phyloP scores from a whole-genome alignment of 2,329 filamentous ascomycete genomes.

The Colletotrichum magnum region DNA sequence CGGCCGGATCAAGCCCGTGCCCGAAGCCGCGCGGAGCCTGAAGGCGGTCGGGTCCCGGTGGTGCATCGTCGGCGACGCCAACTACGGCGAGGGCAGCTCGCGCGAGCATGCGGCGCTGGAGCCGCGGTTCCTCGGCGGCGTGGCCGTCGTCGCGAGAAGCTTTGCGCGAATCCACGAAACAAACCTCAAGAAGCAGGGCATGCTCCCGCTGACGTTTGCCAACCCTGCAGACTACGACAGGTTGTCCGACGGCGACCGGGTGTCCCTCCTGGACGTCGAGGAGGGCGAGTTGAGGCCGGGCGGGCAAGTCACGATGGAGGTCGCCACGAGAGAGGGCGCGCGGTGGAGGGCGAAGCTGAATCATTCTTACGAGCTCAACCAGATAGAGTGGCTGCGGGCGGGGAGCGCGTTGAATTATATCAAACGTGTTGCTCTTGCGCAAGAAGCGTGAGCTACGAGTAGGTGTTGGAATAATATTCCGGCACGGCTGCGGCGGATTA shows the following conservation, averaged over 20 bases:
- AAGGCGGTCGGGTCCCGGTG: conserved; percentile 44
- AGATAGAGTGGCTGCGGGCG: conserved; percentile 50
- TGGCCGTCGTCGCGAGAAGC: conserved; percentile 84
- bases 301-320: conserved; percentile 48
- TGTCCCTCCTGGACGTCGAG: conserved; percentile 34
- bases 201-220: conserved; percentile 73
- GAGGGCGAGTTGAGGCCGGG: conserved; percentile 45
- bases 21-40: conserved; percentile 46
- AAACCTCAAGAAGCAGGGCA: conserved; percentile 88
- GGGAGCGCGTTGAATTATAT: conserved; percentile 54
- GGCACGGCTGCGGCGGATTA: no score
- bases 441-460: neutral
- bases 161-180: conserved; percentile 95
- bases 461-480: no score
- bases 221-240: conserved; percentile 83
- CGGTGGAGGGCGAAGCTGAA: conserved; percentile 49
- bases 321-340: conserved; percentile 44
- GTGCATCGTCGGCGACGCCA: conserved; percentile 52
- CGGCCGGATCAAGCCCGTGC: conserved; percentile 43
- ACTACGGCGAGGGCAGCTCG: conserved; percentile 89
- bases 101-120: conserved; percentile 91
- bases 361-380: conserved; percentile 50
- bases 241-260: conserved; percentile 58
- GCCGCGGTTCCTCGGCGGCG: conserved; percentile 85
- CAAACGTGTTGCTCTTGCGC: conserved; percentile 33